These are phyloP conservation scores for Candida glaebosa DNA, from an alignment of 805 yeast species.

Conservation along the genomic window DNA sequence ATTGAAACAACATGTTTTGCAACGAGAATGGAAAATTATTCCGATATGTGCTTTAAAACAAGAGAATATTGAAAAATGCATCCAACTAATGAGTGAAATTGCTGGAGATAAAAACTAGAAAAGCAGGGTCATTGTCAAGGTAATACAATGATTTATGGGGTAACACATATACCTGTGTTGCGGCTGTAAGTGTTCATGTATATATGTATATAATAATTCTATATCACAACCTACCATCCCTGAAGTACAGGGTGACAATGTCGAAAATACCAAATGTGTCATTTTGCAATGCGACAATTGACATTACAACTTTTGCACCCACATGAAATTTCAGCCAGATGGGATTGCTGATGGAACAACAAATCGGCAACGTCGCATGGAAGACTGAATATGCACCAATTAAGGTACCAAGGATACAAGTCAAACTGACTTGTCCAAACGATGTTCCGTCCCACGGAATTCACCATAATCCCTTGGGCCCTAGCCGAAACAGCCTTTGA, in stretches of 20 bases:
- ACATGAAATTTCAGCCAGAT: neutral
- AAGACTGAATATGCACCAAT: too few species aligned
- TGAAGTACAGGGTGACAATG: neutral
- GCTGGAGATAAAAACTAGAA: conserved; percentile 27
- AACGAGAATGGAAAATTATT: conserved; percentile 60
- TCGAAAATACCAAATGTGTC: neutral
- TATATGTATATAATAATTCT: neutral
- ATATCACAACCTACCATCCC: neutral
- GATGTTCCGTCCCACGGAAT: too few species aligned
- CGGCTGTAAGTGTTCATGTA: too few species aligned
- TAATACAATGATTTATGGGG: too few species aligned
- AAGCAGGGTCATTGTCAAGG: too few species aligned
- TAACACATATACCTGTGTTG: too few species aligned
- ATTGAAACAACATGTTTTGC: conserved; percentile 44
- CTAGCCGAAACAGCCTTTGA: neutral
- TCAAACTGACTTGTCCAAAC: too few species aligned
- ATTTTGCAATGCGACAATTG: neutral
- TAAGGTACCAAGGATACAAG: too few species aligned
- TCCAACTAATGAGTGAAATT: conserved; percentile 67
- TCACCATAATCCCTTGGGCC: too few species aligned
- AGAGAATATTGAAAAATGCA: conserved; percentile 69
- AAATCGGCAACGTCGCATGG: too few species aligned
- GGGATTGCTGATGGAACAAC: neutral
- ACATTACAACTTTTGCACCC: neutral
- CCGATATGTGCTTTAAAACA: conserved; percentile 81